Evolutionary conservation across 2,329 filamentous ascomycete species (phyloP), one percentile per base, ranked within the genome.

Genomic region (Curvularia spicifera): DNA sequence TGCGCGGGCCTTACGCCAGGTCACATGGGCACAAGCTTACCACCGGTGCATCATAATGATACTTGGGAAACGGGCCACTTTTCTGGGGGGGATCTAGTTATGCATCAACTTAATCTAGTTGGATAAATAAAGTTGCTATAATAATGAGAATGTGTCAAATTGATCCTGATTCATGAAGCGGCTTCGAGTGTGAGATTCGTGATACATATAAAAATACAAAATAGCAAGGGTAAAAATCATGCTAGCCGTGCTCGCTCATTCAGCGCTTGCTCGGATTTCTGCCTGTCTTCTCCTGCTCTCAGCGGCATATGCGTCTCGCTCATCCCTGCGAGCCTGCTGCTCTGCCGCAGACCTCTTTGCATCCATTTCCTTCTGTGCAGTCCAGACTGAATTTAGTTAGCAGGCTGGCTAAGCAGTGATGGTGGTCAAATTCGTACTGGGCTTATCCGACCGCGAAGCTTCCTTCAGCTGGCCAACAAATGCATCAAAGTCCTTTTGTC

Each of bases 391-490:
- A 9, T 39, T 26, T 22, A 24, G 47, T 73, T 45, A 73, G 63
- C 45, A 56, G 15, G 12, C 28, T 24, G 43, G 43, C 9, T 43
- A 24, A 9, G 31, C 26, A 22, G 10, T 46, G n/a, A 28, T n/a
- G 28, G 22, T 45, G 28, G 31, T 22, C 24, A 12, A 42, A 40
- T 13, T 49, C 89, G 60, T 83, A 96, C 93, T 96, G 43, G 91
- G 91, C 80, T 94, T 97, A 73, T 96, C 89, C 13, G 90, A 95
- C 80, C 93, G 96, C 26, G 91, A 91, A 76, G 93, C 91, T 69
- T 94, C 87, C 83, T 96, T 97, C 74, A 99, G 78, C 69, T 89
- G 87, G 48, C 74, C 84, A 28, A 97, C 90, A 72, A 97, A 98
- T 55, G 93, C 85, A 73, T 97, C 91, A 69, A 97, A 97, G 58